A percentile compares a stretch with the other conserved stretches of the same genome.
Conservation (phyloP, 2,329 filamentous ascomycete species). For the Chaetoscypha palmicola region DNA sequence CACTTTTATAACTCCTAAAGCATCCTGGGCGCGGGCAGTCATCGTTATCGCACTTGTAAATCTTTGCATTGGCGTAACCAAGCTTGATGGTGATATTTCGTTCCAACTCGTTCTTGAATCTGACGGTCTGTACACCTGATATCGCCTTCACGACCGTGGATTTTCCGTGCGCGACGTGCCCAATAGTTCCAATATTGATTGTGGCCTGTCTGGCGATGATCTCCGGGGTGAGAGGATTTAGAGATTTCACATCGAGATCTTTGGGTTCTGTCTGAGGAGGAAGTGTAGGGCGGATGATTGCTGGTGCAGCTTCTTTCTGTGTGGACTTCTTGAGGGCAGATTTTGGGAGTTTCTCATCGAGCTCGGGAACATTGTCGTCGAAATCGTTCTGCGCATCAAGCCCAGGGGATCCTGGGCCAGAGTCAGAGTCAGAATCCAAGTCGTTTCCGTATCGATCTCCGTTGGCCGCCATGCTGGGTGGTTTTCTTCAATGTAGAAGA, state of each 20-base stretch:
- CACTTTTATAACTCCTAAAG: conserved; percentile 96
- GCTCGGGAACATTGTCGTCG: conserved; percentile 50
- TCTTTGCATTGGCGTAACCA: conserved; percentile 98
- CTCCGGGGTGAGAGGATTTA: conserved; percentile 85
- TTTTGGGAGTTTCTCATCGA: conserved; percentile 62
- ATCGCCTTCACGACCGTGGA: conserved; percentile 99
- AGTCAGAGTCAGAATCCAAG: conserved; percentile 60
- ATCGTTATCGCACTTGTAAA: conserved; percentile 94
- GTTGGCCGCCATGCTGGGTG: conserved; percentile 32
- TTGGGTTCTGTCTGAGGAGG: conserved; percentile 92
- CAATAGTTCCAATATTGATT: conserved; percentile 98
- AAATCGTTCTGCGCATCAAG: conserved; percentile 42
- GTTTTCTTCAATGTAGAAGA: conserved; percentile 11
- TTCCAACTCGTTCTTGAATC: conserved; percentile 99
- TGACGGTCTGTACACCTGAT: conserved; percentile 95
- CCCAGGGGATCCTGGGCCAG: conserved; percentile 50
- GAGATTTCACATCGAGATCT: conserved; percentile 71
- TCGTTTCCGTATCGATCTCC: conserved; percentile 64
- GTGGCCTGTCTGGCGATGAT: conserved; percentile 98
- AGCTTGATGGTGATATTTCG: conserved; percentile 99
- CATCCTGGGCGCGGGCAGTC: conserved; percentile 90
- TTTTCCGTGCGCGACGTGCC: conserved; percentile 97
- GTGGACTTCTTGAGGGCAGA: conserved; percentile 78
- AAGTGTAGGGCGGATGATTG: conserved; percentile 55
- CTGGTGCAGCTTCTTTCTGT: conserved; percentile 46